A percentile compares a stretch with the other conserved stretches of the same genome.
phyloP scores from a whole-genome alignment of 108 stramenopile species.

The Nitzschia sp. region DNA sequence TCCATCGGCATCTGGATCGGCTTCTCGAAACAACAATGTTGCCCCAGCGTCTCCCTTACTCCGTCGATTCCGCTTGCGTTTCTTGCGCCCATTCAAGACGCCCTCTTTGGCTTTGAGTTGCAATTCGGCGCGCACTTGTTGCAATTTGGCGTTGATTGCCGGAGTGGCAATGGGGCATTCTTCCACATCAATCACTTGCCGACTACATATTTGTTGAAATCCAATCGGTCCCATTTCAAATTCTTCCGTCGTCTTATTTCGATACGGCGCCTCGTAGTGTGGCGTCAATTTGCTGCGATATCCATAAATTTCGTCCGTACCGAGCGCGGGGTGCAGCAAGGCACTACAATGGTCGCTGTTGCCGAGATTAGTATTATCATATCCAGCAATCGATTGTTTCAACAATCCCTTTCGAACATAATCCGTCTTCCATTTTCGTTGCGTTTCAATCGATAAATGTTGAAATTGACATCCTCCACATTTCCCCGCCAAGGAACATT shows the following conservation, averaged over 20 bases:
- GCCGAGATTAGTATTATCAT: background rate
- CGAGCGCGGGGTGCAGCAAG: conserved; percentile 60
- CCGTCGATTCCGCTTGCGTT: conserved; percentile 13
- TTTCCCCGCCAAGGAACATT: conserved; percentile 71
- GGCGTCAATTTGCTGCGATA: conserved; percentile 97
- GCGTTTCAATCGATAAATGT: conserved; percentile 85
- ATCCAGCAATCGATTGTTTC: conserved; percentile 33
- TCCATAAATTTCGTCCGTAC: conserved; percentile 86
- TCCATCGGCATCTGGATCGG: conserved; percentile 41
- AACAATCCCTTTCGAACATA: conserved; percentile 84
- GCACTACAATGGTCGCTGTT: background rate
- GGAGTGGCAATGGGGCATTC: conserved; percentile 93
- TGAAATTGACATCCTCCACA: conserved; percentile 99
- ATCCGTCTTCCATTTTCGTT: conserved; percentile 91
- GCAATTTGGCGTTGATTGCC: conserved; percentile 83
- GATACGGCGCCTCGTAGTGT: conserved; percentile 89
- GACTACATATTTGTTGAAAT: conserved; percentile 75
- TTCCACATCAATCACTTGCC: conserved; percentile 88
- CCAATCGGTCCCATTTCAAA: conserved; percentile 63
- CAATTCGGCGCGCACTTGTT: conserved; percentile 52
- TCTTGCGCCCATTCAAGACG: conserved; percentile 21
- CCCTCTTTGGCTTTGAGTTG: conserved; percentile 21
- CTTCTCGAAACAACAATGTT: conserved; percentile 88
- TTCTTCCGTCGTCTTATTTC: conserved; percentile 35
- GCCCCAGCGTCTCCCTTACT: conserved; percentile 73